Percentiles rank a stretch among this genome's conserved stretches.
Evolutionary conservation across 2,329 filamentous ascomycete species (phyloP).

Genomic region (Penicillium janthinellum): DNA sequence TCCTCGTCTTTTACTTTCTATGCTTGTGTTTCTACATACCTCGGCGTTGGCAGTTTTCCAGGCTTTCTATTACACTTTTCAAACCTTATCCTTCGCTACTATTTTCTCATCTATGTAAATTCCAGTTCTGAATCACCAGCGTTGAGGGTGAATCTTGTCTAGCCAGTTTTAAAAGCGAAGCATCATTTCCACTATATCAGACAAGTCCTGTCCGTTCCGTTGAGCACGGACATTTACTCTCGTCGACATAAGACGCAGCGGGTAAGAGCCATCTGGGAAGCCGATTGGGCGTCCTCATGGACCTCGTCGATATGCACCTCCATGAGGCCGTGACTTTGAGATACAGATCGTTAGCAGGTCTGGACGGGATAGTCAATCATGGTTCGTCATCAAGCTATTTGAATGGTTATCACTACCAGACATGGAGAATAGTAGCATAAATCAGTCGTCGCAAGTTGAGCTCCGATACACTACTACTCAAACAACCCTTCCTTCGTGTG

Average conservation of each 20-base stretch:
- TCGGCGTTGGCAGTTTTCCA: conserved; percentile 1
- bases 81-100: neutral
- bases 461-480: neutral
- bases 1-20: neutral
- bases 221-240: too few species aligned
- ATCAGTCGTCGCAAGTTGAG: neutral
- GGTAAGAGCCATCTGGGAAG: too few species aligned
- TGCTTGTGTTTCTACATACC: conserved; percentile 2
- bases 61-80: neutral
- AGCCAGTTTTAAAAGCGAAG: neutral
- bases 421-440: neutral
- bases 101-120: neutral
- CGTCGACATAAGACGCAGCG: too few species aligned
- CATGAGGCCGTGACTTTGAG: too few species aligned
- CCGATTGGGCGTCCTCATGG: too few species aligned
- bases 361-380: too few species aligned
- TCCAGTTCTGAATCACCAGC: neutral
- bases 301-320: too few species aligned
- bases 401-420: neutral
- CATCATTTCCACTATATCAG: too few species aligned
- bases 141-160: neutral
- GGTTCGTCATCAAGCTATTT: too few species aligned
- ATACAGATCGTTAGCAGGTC: too few species aligned
- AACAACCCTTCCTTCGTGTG: neutral
- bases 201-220: too few species aligned